Base-by-base conservation (phyloP, 345 rosid genomes). In the Nasturtium officinale region DNA sequence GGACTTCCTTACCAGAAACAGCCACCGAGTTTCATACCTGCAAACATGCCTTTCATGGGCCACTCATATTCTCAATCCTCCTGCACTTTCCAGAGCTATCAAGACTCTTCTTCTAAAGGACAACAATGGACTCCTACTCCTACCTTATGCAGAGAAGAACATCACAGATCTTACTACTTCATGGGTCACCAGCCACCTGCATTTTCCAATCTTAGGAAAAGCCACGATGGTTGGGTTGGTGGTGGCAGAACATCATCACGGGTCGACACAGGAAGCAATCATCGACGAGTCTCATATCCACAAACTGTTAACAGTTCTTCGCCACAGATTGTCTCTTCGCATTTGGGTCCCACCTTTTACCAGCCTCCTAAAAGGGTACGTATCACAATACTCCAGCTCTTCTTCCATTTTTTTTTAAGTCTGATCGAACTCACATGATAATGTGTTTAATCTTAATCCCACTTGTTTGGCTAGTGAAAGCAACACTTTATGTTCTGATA, bases 141-240 rank as follows among this genome's bases (percentile, higher is more conserved):
- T 57, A 85, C 86, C 28, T 53, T 89, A 63, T 81, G 90, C 71
- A 77, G 85, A 79, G 89, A 85, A 78, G 91, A 88, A 81, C 89
- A 84, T 71, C 87, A 78, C 61, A 86, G 89, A 55, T 86, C 95
- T 45, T 86, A 86, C 74, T 85, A 83, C 77, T 77, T 80, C 47
- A 76, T 82, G 73, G 80, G 91, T 76, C 82, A 82, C 52, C 84
- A 86, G 12, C 81, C 87, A 46, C 78, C 82, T 9, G 73, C 81
- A 64, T 73, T 56, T 83, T 42, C 53, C 42, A 80, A 54, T 68
- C 71, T 80, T 57, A 77, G 84, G 67, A 80, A 68, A 67, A 81
- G 81, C 80, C 76, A 78, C 61, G 87, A 82, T 46, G 81, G 75
- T 48, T 75, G 83, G 86, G 72, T 68, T 75, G 82, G 79, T 80